Percentiles rank a stretch among this genome's conserved stretches.
Conservation (phyloP, 2,329 filamentous ascomycete genomes). For the Stromatinia cepivora region DNA sequence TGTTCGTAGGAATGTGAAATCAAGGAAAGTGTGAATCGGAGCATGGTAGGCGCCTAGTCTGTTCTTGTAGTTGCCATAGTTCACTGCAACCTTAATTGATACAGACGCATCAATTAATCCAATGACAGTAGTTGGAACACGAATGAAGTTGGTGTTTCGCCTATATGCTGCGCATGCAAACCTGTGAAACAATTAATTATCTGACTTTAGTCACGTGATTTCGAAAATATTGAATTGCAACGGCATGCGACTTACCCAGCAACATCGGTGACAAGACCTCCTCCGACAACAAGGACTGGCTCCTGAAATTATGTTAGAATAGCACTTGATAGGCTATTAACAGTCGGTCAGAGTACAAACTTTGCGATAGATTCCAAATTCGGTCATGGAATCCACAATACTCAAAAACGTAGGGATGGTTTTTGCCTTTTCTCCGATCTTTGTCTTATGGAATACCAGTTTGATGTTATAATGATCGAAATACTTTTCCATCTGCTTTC, state of each 20-base stretch:
- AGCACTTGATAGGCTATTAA: background rate
- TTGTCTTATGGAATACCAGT: constrained; percentile 68
- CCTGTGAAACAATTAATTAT: constrained; percentile 44
- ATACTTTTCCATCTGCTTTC: constrained; percentile 64
- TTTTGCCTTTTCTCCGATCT: constrained; percentile 75
- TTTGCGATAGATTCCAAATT: constrained; percentile 69
- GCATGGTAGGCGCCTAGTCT: constrained; percentile 72
- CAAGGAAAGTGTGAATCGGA: constrained; percentile 69
- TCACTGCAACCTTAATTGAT: constrained; percentile 76
- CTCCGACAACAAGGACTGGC: constrained; percentile 65
- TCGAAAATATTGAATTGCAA: constrained; percentile 22
- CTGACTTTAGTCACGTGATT: constrained; percentile 24
- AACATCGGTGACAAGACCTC: constrained; percentile 71
- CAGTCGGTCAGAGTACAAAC: constrained; percentile 37
- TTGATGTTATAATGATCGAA: constrained; percentile 64
- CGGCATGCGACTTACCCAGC: constrained; percentile 58
- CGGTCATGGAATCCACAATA: constrained; percentile 73
- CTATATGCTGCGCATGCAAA: constrained; percentile 72
- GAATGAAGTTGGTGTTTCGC: constrained; percentile 72
- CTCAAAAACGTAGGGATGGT: constrained; percentile 67
- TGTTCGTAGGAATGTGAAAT: constrained; percentile 70
- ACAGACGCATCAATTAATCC: constrained; percentile 74
- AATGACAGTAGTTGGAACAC: constrained; percentile 72
- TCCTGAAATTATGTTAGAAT: constrained; percentile 46
- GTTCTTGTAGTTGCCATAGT: constrained; percentile 77